Base-by-base conservation (phyloP, 805 yeast genomes). In the Candida saitoana region DNA sequence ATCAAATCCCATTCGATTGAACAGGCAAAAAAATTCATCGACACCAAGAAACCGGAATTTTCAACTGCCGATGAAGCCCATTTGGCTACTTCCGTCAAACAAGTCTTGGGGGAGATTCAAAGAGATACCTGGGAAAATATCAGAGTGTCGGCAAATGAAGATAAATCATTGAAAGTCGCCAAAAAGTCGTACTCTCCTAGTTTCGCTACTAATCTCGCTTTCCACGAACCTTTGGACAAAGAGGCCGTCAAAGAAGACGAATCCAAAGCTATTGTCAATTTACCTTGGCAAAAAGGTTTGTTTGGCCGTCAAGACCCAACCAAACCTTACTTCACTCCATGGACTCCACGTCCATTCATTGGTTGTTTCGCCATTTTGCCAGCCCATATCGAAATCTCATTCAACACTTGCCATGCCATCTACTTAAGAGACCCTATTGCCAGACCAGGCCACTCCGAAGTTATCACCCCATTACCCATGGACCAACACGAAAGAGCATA, bases 341-440 rank as follows among this genome's bases (percentile, higher is more conserved):
- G 97, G 97, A 76, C 82, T 45, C 95, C 96, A 50, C 84, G 96
- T 67, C 93, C 88, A 34, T 93, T 91, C 66, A 67, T 93, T 49
- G 90, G 96, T 2, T 95, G 96, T 36, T 87, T 89, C 65, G 93
- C 97, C 9, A 77, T 93, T 45, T 74, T 87, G 55, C 99, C 99
- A 20, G 82, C 86, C 48, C 98, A 93, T 64, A 70, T 93, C 41
- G 98, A 93, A 67, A 70, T 93, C 35, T 86, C 95, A 17, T 91
- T 87, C 63, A 77, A 78, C 48, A 88, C 97, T 4, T 91, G 98
- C 61, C 96, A 90, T 62, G 97, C 96, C 4, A 85, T 93, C n/a
- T 93, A 91, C 64, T 67, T 93, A 62, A 84, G 97, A 66, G 96
- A 93, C 62, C 99, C 99, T 12, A 89, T 93, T 38, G 96, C 97